Conservation (phyloP, 2,329 filamentous ascomycete species). For the Mollisia scopiformis region DNA sequence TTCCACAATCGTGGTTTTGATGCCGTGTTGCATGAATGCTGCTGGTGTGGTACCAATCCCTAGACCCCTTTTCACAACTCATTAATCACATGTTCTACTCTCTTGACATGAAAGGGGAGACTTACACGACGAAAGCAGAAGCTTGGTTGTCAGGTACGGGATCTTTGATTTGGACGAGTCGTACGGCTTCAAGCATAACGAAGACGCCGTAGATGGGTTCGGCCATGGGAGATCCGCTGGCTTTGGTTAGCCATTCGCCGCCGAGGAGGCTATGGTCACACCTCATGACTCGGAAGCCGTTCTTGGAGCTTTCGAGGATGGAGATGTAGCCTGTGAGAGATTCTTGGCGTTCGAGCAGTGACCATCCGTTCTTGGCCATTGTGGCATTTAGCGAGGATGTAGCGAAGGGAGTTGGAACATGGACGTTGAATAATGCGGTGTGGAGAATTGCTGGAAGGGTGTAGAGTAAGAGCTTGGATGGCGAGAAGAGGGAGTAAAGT, state of each 20-base stretch:
- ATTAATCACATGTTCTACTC: conserved; percentile 31
- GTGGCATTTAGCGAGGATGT: conserved; percentile 67
- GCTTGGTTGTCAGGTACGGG: conserved; percentile 64
- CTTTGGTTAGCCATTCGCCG: conserved; percentile 77
- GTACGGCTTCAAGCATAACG: conserved; percentile 88
- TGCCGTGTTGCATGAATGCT: conserved; percentile 82
- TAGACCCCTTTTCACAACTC: conserved; percentile 64
- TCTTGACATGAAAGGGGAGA: conserved; percentile 12
- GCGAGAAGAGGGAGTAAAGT: conserved; percentile 67
- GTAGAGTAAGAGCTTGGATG: conserved; percentile 68
- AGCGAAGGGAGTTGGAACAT: conserved; percentile 65
- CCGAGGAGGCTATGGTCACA: conserved; percentile 95
- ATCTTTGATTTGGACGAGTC: conserved; percentile 68
- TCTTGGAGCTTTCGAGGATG: conserved; percentile 74
- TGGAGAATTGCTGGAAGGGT: conserved; percentile 75
- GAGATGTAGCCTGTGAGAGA: conserved; percentile 92
- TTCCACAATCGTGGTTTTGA: conserved; percentile 92
- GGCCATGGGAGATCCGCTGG: conserved; percentile 69
- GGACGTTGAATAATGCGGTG: conserved; percentile 72
- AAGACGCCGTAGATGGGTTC: conserved; percentile 98
- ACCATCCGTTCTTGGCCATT: conserved; percentile 68
- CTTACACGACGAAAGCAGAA: conserved; percentile 84
- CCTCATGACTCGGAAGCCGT: conserved; percentile 79
- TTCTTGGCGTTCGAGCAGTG: conserved; percentile 79
- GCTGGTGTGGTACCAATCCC: conserved; percentile 91